phyloP scores from a whole-genome alignment of 805 yeast species.

The Hanseniaspora lindneri region DNA sequence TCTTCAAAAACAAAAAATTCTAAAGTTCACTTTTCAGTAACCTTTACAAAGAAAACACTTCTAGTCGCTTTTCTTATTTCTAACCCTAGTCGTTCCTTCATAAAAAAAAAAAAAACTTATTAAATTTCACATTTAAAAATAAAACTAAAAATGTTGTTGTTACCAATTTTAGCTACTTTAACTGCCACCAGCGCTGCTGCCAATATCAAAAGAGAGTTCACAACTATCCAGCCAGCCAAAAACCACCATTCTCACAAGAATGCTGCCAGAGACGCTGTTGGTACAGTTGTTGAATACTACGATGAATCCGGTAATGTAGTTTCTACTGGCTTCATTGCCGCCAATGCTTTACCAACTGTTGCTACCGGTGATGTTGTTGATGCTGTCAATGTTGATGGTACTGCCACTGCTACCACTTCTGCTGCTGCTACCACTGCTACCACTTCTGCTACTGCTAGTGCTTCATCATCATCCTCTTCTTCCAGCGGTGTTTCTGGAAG shows the following conservation, averaged over 20 bases:
- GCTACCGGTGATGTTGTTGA: conserved; percentile 24
- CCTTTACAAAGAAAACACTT: not conserved
- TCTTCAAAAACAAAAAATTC: not conserved
- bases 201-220: conserved; percentile 23
- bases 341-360: conserved; percentile 28
- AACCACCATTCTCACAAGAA: conserved; percentile 22
- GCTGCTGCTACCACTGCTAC: conserved; percentile 26
- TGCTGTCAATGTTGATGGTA: conserved; percentile 22
- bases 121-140: too few species aligned
- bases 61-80: not conserved
- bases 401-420: conserved; percentile 20
- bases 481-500: conserved; percentile 24
- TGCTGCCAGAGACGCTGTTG: conserved; percentile 25
- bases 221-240: conserved; percentile 22
- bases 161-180: conserved; percentile 16
- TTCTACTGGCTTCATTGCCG: conserved; percentile 21
- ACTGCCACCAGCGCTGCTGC: conserved; percentile 23
- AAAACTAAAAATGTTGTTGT: conserved; percentile 14
- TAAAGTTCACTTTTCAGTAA: too few species aligned
- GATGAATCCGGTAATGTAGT: conserved; percentile 25
- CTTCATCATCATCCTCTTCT: conserved; percentile 23
- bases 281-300: conserved; percentile 23
- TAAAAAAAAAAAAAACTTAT: not conserved
- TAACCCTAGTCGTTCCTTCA: conserved; percentile 14
- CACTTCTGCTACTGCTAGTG: conserved; percentile 23